Conservation (phyloP, 176 grass and related monocot species). For the Carex kokanica region DNA sequence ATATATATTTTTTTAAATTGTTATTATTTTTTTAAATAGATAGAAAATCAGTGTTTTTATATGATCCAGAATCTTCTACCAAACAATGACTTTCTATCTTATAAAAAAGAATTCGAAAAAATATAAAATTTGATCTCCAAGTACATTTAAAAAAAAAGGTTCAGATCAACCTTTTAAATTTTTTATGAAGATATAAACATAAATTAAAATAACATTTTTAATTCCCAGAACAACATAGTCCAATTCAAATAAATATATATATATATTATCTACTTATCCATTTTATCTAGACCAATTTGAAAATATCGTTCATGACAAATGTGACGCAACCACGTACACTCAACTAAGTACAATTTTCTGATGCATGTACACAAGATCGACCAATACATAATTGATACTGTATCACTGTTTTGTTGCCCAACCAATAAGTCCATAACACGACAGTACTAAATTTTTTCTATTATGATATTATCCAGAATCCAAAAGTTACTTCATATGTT, state of each 20-base stretch:
- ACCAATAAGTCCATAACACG: background rate
- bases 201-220: too few relatives aligned
- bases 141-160: too few relatives aligned
- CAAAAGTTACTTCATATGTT: slow-evolving; percentile 11
- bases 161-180: too few relatives aligned
- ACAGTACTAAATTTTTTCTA: background rate
- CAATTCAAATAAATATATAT: background rate
- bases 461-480: background rate
- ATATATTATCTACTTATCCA: background rate
- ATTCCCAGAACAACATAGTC: too few relatives aligned
- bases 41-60: too few relatives aligned
- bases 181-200: background rate
- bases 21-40: too few relatives aligned
- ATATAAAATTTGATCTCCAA: too few relatives aligned
- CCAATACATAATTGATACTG: background rate
- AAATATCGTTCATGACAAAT: background rate
- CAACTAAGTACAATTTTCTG: background rate
- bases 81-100: too few relatives aligned
- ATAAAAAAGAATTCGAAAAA: too few relatives aligned
- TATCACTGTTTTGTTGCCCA: background rate
- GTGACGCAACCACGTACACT: background rate
- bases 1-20: too few relatives aligned
- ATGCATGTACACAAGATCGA: background rate
- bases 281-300: background rate
- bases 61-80: too few relatives aligned